A percentile compares a stretch with the other conserved stretches of the same genome.
Evolutionary conservation across 805 yeast genomes (phyloP).

Genomic region (Tetrapisispora taiwanensis): DNA sequence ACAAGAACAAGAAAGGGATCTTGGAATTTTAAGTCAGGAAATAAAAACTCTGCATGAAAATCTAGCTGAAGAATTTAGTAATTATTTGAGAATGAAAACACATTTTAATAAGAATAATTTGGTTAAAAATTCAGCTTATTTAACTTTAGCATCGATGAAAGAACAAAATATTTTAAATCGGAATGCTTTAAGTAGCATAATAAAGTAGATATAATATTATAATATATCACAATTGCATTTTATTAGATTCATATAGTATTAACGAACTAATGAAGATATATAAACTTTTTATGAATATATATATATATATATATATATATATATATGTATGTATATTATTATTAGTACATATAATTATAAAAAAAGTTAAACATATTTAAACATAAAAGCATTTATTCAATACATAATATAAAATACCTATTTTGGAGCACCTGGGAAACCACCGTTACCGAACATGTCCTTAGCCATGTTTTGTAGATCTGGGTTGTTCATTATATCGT

Average conservation of each 20-base stretch:
- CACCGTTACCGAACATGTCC: constrained; percentile 53
- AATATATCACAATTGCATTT: neutral
- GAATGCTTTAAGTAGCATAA: neutral
- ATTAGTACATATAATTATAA: no score
- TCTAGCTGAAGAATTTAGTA: constrained; percentile 53
- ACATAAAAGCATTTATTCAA: neutral
- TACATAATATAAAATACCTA: neutral
- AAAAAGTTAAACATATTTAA: neutral
- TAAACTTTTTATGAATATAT: no score
- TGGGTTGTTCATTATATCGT: constrained; percentile 73
- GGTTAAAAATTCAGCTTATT: constrained; percentile 6
- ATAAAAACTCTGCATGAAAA: constrained; percentile 49
- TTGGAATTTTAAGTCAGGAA: constrained; percentile 36
- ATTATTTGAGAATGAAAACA: constrained; percentile 43
- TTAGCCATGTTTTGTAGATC: constrained; percentile 62
- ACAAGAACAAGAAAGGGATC: constrained; percentile 33
- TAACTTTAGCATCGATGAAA: neutral
- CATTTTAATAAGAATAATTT: constrained; percentile 25
- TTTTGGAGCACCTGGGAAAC: constrained; percentile 8
- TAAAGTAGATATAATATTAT: neutral
- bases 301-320: neutral
- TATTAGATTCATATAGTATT: neutral
- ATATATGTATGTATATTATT: no score
- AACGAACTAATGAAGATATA: neutral
- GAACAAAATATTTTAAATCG: neutral